phyloP scores from a whole-genome alignment of 331 rosid genomes.

The Malus hybrid region DNA sequence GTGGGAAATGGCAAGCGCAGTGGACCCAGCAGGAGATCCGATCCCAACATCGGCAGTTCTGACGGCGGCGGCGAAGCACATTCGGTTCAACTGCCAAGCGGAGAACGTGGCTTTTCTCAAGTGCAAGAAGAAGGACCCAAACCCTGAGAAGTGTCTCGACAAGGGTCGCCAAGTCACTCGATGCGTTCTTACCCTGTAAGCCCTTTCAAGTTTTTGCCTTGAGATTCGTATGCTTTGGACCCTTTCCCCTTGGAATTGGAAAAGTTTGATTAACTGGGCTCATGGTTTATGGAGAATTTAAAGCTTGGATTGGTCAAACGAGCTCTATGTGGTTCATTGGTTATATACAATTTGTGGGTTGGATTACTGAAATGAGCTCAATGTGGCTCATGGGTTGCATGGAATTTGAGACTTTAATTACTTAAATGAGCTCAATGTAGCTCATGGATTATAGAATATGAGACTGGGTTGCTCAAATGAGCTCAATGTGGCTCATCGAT shows the following conservation, averaged over 20 bases:
- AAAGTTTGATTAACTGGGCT: neutral
- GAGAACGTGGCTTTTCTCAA: slow-evolving; percentile 81
- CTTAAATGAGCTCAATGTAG: neutral
- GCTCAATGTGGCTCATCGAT: neutral
- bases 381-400: neutral
- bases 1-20: slow-evolving; percentile 62
- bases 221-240: slow-evolving; percentile 1
- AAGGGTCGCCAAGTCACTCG: slow-evolving; percentile 86
- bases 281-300: neutral
- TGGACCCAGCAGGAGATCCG: slow-evolving; percentile 78
- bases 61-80: slow-evolving; percentile 89
- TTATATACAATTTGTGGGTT: too few species aligned
- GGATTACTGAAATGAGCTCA: neutral
- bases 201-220: neutral
- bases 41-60: slow-evolving; percentile 86
- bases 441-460: neutral
- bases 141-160: slow-evolving; percentile 91
- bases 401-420: neutral
- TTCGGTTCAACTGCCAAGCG: slow-evolving; percentile 51
- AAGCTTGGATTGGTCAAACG: neutral
- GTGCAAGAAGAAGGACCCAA: slow-evolving; percentile 86
- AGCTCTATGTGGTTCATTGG: too few species aligned
- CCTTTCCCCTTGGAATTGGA: neutral
- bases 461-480: neutral
- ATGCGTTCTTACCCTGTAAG: slow-evolving; percentile 85